phyloP scores from a whole-genome alignment of 1,139 yeast genomes.

The Spencermartinsiella ligniputridi region DNA sequence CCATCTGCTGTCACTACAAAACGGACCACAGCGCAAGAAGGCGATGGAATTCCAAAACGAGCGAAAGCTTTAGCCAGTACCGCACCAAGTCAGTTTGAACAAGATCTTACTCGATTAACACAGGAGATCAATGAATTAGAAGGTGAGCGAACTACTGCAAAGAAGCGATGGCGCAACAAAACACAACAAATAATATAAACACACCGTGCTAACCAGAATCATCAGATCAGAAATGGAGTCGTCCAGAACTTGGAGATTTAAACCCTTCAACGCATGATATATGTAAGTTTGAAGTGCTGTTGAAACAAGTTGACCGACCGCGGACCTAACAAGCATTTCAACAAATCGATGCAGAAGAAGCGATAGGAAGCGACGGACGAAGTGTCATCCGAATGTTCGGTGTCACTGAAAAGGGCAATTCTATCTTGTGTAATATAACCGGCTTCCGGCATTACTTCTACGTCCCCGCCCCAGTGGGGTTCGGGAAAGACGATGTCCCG shows the following conservation, averaged over 20 bases:
- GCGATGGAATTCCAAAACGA: constrained; percentile 12
- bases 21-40: constrained; percentile 2
- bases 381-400: constrained; percentile 85
- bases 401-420: constrained; percentile 78
- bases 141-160: constrained; percentile 9
- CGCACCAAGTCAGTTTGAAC: constrained; percentile 40
- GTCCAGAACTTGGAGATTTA: constrained; percentile 52
- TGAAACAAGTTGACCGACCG: too few relatives aligned
- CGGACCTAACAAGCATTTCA: constrained; percentile 50
- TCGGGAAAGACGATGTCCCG: constrained; percentile 50
- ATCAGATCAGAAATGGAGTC: constrained; percentile 55
- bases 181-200: not conserved
- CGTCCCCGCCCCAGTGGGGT: constrained; percentile 85
- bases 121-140: constrained; percentile 26
- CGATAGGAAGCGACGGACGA: constrained; percentile 39
- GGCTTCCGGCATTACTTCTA: constrained; percentile 89
- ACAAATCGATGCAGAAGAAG: constrained; percentile 93
- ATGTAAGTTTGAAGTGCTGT: too few relatives aligned
- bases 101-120: constrained; percentile 44
- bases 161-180: not conserved
- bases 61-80: constrained; percentile 11
- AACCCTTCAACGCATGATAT: constrained; percentile 50
- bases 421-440: constrained; percentile 83
- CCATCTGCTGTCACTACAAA: constrained; percentile 15
- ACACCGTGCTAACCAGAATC: not conserved